These are phyloP conservation scores for Geotrichum histeridarum DNA, from an alignment of 1,139 yeast species.

Conservation along the genomic window DNA sequence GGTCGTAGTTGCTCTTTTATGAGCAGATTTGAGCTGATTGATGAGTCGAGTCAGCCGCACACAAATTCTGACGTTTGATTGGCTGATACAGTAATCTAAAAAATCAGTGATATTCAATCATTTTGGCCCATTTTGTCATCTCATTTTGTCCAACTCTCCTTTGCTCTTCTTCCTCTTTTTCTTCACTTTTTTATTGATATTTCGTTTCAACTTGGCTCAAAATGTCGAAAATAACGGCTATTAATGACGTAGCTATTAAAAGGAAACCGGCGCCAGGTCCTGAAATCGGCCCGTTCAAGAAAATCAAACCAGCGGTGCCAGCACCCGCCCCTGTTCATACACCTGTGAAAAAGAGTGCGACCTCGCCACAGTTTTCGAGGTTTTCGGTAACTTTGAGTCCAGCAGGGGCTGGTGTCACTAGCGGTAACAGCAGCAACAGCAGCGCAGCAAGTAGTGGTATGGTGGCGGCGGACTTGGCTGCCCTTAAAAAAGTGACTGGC, in stretches of 20 bases:
- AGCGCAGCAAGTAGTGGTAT: not conserved
- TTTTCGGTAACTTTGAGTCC: not conserved
- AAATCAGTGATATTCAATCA: not conserved
- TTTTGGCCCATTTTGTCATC: not conserved
- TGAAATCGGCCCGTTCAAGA: not conserved
- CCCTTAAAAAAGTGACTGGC: conserved; percentile 20
- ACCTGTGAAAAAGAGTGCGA: not conserved
- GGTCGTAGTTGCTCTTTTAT: too few species aligned
- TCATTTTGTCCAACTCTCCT: not conserved
- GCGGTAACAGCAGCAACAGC: not conserved
- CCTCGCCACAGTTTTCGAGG: not conserved
- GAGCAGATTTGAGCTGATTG: too few species aligned
- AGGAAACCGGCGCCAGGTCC: too few species aligned
- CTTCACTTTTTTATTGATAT: not conserved
- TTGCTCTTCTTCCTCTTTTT: not conserved
- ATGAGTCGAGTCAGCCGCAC: not conserved
- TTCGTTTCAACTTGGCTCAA: not conserved
- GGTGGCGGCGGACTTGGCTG: not conserved
- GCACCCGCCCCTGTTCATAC: not conserved
- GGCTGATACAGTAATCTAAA: not conserved
- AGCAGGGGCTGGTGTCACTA: not conserved
- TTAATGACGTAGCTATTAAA: too few species aligned
- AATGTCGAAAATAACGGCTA: not conserved
- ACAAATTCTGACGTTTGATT: not conserved
- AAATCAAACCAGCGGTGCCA: not conserved